Conservation (phyloP, 2,329 filamentous ascomycete species). For the Sporothrix mexicana region DNA sequence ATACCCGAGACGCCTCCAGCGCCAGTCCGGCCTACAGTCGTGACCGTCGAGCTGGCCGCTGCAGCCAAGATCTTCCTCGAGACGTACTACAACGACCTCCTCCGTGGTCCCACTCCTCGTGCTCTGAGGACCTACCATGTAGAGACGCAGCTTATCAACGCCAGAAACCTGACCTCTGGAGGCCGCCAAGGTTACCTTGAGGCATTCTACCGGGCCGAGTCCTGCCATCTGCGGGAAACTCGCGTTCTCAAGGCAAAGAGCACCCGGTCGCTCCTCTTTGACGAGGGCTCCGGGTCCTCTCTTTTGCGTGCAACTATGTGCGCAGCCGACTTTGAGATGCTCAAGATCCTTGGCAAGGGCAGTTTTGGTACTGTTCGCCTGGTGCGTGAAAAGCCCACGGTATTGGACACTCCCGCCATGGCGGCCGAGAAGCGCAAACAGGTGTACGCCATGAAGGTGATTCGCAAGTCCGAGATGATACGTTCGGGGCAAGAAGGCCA, state of each 20-base stretch:
- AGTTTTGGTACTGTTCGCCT: slow-evolving; percentile 93
- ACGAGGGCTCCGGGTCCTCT: background rate
- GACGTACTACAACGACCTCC: slow-evolving; percentile 76
- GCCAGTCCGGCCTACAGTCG: slow-evolving; percentile 45
- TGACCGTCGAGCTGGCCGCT: slow-evolving; percentile 77
- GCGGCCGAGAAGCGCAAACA: slow-evolving; percentile 50
- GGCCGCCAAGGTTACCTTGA: slow-evolving; percentile 61
- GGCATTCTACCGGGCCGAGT: slow-evolving; percentile 71
- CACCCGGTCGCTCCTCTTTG: slow-evolving; percentile 15
- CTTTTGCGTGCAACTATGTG: background rate
- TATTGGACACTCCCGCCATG: slow-evolving; percentile 8
- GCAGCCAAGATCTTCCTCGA: slow-evolving; percentile 88
- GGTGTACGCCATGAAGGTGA: slow-evolving; percentile 96
- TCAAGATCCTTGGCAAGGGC: slow-evolving; percentile 87
- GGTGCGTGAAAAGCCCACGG: slow-evolving; percentile 67
- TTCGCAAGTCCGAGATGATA: slow-evolving; percentile 92
- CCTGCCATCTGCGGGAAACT: slow-evolving; percentile 73
- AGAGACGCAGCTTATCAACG: slow-evolving; percentile 66
- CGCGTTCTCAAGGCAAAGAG: slow-evolving; percentile 67
- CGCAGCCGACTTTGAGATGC: slow-evolving; percentile 72
- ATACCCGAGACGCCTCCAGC: slow-evolving; percentile 28
- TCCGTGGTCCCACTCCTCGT: slow-evolving; percentile 63
- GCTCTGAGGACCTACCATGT: slow-evolving; percentile 66
- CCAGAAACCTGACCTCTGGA: slow-evolving; percentile 57
- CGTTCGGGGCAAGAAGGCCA: slow-evolving; percentile 91